Conservation (phyloP, 2,329 filamentous ascomycete genomes). For the Falciphora oryzae region DNA sequence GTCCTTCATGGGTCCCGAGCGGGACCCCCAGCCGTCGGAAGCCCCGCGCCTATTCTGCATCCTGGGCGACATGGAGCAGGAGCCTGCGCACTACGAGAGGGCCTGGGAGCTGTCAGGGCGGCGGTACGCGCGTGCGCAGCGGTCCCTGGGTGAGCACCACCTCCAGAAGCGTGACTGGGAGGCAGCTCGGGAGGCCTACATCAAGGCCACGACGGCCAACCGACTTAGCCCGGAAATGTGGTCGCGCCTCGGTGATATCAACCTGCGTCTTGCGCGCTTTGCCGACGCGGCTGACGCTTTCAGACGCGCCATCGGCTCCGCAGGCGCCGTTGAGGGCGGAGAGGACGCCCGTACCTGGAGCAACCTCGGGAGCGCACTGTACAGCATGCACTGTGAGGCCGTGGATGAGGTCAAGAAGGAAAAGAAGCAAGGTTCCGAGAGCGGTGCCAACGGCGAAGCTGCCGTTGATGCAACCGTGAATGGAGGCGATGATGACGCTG, state of each 20-base stretch:
- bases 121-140: conserved; percentile 81
- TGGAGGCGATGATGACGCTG: conserved; percentile 21
- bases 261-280: conserved; percentile 71
- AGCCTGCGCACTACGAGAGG: conserved; percentile 69
- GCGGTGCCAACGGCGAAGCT: conserved; percentile 25
- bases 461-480: conserved; percentile 15
- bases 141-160: conserved; percentile 76
- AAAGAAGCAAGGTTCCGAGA: conserved; percentile 15
- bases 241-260: conserved; percentile 86
- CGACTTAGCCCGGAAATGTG: conserved; percentile 77
- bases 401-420: conserved; percentile 31
- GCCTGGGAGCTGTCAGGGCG: conserved; percentile 82
- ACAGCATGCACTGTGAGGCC: conserved; percentile 58
- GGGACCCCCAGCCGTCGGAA: conserved; percentile 67
- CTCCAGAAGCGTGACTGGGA: conserved; percentile 59
- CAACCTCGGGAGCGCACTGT: conserved; percentile 81
- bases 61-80: conserved; percentile 77
- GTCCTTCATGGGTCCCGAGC: conserved; percentile 56
- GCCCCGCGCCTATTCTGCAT: conserved; percentile 90
- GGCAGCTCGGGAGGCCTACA: conserved; percentile 72
- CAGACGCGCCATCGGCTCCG: conserved; percentile 66
- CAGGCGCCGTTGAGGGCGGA: conserved; percentile 61
- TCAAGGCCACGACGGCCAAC: conserved; percentile 70
- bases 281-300: conserved; percentile 78
- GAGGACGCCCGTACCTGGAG: conserved; percentile 91